These are phyloP conservation scores for Globisporangium orthogonon DNA, from an alignment of 352 stramenopile species.

Conservation along the genomic window DNA sequence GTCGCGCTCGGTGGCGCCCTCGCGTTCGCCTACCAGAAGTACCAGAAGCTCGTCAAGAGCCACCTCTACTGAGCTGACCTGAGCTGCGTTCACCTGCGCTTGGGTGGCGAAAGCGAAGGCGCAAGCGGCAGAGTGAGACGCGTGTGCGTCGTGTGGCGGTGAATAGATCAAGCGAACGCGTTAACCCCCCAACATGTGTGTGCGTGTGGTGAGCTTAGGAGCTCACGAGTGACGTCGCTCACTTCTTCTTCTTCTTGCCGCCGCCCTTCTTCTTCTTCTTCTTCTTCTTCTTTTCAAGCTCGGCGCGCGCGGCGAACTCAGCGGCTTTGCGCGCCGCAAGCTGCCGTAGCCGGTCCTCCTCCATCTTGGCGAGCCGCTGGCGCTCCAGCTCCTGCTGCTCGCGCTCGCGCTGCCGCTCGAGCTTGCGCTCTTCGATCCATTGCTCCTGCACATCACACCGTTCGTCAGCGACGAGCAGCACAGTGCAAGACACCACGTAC, in stretches of 20 bases:
- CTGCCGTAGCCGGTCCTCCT: constrained; percentile 66
- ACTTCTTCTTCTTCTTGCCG: constrained; percentile 44
- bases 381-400: constrained; percentile 40
- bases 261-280: constrained; percentile 42
- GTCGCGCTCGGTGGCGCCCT: constrained; percentile 46
- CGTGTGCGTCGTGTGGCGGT: neutral
- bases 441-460: constrained; percentile 31
- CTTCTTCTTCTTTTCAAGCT: constrained; percentile 84
- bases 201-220: neutral
- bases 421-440: constrained; percentile 74
- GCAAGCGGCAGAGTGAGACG: too few relatives aligned
- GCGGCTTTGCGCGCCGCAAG: constrained; percentile 58
- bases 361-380: constrained; percentile 36
- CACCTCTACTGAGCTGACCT: constrained; percentile 52
- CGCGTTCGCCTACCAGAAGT: constrained; percentile 79
- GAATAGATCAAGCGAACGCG: neutral
- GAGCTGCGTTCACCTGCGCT: too few relatives aligned
- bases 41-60: constrained; percentile 82
- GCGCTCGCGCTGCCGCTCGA: constrained; percentile 44
- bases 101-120: neutral
- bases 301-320: constrained; percentile 59
- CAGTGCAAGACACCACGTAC: neutral
- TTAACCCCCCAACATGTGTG: neutral
- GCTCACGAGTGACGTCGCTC: too few relatives aligned
- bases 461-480: neutral